Percentiles rank a stretch among this genome's conserved stretches.
Conservation (phyloP, 164 flowering plant genomes). For the Annona squamosa region DNA sequence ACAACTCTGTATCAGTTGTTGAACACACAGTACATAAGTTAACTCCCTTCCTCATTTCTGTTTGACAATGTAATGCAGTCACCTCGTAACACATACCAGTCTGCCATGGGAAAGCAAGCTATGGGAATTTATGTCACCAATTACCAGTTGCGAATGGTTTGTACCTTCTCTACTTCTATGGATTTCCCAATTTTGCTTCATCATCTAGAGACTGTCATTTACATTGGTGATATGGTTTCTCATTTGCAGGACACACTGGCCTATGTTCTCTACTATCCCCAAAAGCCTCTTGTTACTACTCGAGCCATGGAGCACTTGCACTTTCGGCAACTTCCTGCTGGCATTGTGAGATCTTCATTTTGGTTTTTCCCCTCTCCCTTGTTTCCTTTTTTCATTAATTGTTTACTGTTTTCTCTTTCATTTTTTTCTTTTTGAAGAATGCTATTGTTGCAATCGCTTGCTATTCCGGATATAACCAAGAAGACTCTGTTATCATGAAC, state of each 20-base stretch:
- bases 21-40: no score
- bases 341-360: conserved; percentile 55
- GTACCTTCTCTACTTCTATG: background rate
- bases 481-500: conserved; percentile 98
- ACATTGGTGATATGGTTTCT: background rate
- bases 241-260: conserved; percentile 84
- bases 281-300: conserved; percentile 97
- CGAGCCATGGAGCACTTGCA: conserved; percentile 98
- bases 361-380: background rate
- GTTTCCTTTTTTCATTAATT: background rate
- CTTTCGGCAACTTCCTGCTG: conserved; percentile 97
- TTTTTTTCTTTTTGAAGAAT: conserved; percentile 38
- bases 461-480: conserved; percentile 97
- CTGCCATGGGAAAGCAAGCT: conserved; percentile 99
- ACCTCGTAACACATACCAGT: conserved; percentile 98
- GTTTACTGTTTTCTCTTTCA: background rate
- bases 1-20: background rate
- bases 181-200: background rate
- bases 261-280: conserved; percentile 93
- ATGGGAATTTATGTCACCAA: conserved; percentile 99
- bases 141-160: conserved; percentile 92
- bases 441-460: conserved; percentile 95
- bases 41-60: background rate
- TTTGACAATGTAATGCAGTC: conserved; percentile 40
- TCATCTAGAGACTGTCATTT: no score